Conservation (phyloP, 345 rosid genomes). For the Atalantia buxifolia region DNA sequence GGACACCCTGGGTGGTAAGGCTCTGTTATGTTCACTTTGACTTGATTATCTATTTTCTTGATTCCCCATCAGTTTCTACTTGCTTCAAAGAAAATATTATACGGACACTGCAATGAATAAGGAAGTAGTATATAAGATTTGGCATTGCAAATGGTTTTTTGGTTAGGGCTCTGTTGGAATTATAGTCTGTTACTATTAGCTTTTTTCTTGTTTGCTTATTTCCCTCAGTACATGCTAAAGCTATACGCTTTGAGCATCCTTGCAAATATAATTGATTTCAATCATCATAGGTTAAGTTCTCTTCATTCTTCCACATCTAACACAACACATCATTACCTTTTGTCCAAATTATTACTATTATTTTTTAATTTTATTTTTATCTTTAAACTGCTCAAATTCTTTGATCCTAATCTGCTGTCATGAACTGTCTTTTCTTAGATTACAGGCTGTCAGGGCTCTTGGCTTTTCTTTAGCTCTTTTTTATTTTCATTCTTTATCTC, state of each 20-base stretch:
- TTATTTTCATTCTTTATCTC: background rate
- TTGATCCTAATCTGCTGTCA: background rate
- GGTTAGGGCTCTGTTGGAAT: no score
- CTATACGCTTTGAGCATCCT: background rate
- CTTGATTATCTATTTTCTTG: no score
- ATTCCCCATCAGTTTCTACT: background rate
- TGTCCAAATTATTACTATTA: background rate
- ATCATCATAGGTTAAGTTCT: background rate
- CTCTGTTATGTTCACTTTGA: slow-evolving; percentile 20
- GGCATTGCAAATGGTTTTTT: background rate
- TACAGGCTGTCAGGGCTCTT: background rate
- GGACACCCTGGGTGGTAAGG: slow-evolving; percentile 99
- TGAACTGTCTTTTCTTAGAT: background rate
- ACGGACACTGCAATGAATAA: background rate
- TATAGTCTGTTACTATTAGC: background rate
- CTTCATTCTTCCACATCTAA: background rate
- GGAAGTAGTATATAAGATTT: background rate
- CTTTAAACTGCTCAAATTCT: background rate
- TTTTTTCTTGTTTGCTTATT: background rate
- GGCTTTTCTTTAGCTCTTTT: background rate
- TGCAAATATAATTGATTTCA: background rate
- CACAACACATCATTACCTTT: background rate
- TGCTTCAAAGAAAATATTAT: background rate
- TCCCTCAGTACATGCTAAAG: background rate
- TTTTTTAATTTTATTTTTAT: background rate